Evolutionary conservation across 306 rosid species (phyloP), one percentile per base, ranked within the genome.

Genomic region (Pterocarpus macrocarpus): DNA sequence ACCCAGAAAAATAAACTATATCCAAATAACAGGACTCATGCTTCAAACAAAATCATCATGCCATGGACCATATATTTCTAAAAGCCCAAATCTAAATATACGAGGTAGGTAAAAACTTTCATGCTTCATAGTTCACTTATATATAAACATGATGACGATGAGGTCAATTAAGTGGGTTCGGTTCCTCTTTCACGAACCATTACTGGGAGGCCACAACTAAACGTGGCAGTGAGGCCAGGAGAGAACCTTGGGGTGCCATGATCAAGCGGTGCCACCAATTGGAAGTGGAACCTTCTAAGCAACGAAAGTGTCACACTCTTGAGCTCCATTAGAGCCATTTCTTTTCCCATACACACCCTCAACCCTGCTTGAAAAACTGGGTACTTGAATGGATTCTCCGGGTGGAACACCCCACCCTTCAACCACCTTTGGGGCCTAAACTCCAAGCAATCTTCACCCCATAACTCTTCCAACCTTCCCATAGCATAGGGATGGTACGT

Each of bases 401-500:
- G 80, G 14, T 32, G 62, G 41, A 89, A 92, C 1, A 68, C 68
- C 0, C 89, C 88, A 1, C 82, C 73, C 59, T 71, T 86, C 58
- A 92, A 72, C 97, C 97, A 92, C 53, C 95, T 78, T 34, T 85
- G 76, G 0, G 97, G 97, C 73, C 78, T 82, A 77, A 89, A 92
- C 62, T 92, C 87, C 33, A 82, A 45, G 17, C 89, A 92, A 30
- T 92, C 90, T 0, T 84, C 13, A 0, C 97, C 97, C 97, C 97
- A 92, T 13, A 86, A 81, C 32, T 89, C 92, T 45, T 82, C 83
- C 14, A 78, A 34, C 76, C 97, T 84, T 47, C 92, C 95, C 97
- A 92, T 92, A 1, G 97, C 95, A 3, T 92, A 92, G 0, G 92
- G 87, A 41, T 92, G 95, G 79, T 90, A 92, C 3, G 95, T 92